A percentile compares a stretch with the other conserved stretches of the same genome.
These are phyloP conservation scores for Articulospora tetracladia DNA, from an alignment of 495 filamentous ascomycete genomes.

Conservation along the genomic window DNA sequence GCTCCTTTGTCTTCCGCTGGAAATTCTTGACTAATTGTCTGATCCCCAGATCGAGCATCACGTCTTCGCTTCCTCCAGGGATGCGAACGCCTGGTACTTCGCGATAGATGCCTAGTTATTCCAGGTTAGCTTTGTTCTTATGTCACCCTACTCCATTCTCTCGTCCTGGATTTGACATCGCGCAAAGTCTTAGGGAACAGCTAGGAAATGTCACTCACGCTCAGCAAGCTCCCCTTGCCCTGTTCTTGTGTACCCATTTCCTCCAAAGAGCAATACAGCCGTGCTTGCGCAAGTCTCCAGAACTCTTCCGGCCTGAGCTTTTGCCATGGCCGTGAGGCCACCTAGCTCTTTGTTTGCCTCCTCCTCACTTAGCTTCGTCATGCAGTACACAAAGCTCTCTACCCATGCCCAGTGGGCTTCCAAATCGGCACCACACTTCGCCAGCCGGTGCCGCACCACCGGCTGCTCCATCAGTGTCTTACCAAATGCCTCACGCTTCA, in stretches of 20 bases:
- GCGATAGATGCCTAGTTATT: slow-evolving; percentile 51
- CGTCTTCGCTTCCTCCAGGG: slow-evolving; percentile 72
- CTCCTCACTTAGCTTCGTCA: slow-evolving; percentile 57
- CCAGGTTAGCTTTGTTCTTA: not conserved
- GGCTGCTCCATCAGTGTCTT: slow-evolving; percentile 69
- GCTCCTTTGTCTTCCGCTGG: slow-evolving; percentile 54
- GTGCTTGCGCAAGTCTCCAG: slow-evolving; percentile 65
- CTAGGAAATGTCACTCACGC: slow-evolving; percentile 35
- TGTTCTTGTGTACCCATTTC: slow-evolving; percentile 64
- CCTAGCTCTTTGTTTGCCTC: slow-evolving; percentile 63
- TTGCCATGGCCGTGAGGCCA: slow-evolving; percentile 64
- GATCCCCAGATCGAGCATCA: slow-evolving; percentile 67
- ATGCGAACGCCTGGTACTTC: slow-evolving; percentile 61
- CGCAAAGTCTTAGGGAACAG: not conserved
- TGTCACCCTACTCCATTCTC: not conserved
- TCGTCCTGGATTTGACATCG: too few relatives aligned
- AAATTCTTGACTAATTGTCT: slow-evolving; percentile 72
- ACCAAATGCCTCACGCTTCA: slow-evolving; percentile 73
- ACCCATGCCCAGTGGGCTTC: slow-evolving; percentile 72
- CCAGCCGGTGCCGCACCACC: slow-evolving; percentile 67
- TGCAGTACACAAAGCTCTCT: slow-evolving; percentile 69
- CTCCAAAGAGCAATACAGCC: slow-evolving; percentile 67
- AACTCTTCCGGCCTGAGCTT: slow-evolving; percentile 68
- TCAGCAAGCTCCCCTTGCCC: slow-evolving; percentile 71
- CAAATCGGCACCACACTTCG: slow-evolving; percentile 63